These are phyloP conservation scores for Fusarium longipes DNA, from an alignment of 2,329 filamentous ascomycete genomes.

Conservation along the genomic window DNA sequence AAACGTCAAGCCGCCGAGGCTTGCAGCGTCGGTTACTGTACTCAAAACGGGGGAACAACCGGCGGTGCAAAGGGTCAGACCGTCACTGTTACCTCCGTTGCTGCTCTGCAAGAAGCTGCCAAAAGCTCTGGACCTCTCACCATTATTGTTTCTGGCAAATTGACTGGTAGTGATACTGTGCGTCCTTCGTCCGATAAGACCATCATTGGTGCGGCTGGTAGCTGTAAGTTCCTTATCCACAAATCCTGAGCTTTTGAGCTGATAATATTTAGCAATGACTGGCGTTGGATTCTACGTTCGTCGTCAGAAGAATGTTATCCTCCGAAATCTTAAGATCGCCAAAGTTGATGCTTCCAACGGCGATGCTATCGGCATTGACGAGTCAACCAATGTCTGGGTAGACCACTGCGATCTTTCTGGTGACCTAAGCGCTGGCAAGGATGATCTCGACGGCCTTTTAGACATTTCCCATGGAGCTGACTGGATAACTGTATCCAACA, in stretches of 20 bases:
- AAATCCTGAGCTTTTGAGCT: background rate
- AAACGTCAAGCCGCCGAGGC: slow-evolving; percentile 63
- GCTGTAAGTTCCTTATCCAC: slow-evolving; percentile 8
- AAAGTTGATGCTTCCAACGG: slow-evolving; percentile 66
- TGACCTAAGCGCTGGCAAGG: slow-evolving; percentile 69
- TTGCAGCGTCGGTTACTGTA: slow-evolving; percentile 49
- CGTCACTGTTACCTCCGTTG: slow-evolving; percentile 45
- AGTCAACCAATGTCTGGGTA: slow-evolving; percentile 70
- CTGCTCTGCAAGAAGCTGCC: slow-evolving; percentile 45
- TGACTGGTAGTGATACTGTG: slow-evolving; percentile 42
- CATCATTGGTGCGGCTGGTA: slow-evolving; percentile 54
- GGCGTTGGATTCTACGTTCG: slow-evolving; percentile 65
- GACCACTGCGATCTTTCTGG: slow-evolving; percentile 75
- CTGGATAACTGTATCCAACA: slow-evolving; percentile 63
- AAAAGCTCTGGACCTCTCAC: slow-evolving; percentile 43
- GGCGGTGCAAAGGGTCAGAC: slow-evolving; percentile 47
- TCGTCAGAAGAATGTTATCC: slow-evolving; percentile 66
- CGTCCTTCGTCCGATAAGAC: slow-evolving; percentile 56
- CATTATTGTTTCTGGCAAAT: slow-evolving; percentile 47
- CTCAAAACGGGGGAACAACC: slow-evolving; percentile 49
- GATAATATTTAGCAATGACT: slow-evolving; percentile 48
- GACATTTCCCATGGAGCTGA: slow-evolving; percentile 73
- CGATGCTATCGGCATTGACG: slow-evolving; percentile 69
- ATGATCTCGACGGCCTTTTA: slow-evolving; percentile 75
- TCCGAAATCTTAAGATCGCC: slow-evolving; percentile 70